These are phyloP conservation scores for Beta lomatogona DNA, from an alignment of 179 eudicot genomes.

Conservation along the genomic window DNA sequence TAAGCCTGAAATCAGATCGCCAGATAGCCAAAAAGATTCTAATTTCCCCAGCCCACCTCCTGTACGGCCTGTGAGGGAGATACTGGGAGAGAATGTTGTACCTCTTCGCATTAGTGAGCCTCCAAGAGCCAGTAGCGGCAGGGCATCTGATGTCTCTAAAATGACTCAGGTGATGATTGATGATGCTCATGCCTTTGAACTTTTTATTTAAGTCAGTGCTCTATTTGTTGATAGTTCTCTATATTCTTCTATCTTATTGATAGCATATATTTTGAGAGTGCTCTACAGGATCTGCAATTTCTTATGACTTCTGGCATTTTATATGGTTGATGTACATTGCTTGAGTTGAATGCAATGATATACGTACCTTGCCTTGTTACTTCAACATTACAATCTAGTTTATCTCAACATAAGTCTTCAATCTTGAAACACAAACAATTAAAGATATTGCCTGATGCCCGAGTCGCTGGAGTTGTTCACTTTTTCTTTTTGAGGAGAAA, in stretches of 20 bases:
- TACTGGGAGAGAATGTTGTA: constrained; percentile 73
- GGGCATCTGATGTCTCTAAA: constrained; percentile 48
- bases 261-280: neutral
- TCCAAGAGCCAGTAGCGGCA: constrained; percentile 68
- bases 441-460: neutral
- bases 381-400: neutral
- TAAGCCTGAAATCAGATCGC: constrained; percentile 65
- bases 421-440: neutral
- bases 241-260: neutral
- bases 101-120: constrained; percentile 88
- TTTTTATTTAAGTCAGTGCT: neutral
- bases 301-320: neutral
- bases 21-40: constrained; percentile 64
- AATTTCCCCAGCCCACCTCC: constrained; percentile 67
- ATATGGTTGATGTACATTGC: neutral
- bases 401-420: neutral
- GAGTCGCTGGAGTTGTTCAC: neutral
- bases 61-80: constrained; percentile 86
- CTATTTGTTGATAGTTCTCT: neutral
- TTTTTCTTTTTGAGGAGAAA: too few relatives aligned
- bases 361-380: neutral
- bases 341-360: neutral
- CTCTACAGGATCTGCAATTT: neutral
- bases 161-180: constrained; percentile 57
- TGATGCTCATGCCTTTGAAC: neutral